A percentile compares a stretch with the other conserved stretches of the same genome.
Evolutionary conservation across 202 grass and related monocot genomes (phyloP).

Genomic region (Digitaria exilis): DNA sequence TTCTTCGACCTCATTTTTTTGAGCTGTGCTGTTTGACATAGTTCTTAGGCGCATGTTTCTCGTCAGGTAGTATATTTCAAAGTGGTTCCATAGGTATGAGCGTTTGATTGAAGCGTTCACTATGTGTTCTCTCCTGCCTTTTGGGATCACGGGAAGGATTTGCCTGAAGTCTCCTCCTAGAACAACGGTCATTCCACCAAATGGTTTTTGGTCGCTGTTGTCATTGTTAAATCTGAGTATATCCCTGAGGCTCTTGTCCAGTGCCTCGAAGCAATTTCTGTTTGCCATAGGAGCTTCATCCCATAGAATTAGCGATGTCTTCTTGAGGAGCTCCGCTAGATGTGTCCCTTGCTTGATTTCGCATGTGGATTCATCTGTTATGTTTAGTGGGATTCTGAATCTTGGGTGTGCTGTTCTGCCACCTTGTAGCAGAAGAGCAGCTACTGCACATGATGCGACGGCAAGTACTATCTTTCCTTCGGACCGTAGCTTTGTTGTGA

Average conservation of each 20-base stretch:
- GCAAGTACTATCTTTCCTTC: neutral
- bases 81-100: neutral
- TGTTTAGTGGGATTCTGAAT: neutral
- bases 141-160: neutral
- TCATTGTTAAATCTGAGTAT: neutral
- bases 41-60: too few relatives aligned
- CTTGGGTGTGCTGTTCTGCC: neutral
- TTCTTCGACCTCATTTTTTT: too few relatives aligned
- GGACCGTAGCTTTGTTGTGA: too few relatives aligned
- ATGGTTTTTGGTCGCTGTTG: neutral
- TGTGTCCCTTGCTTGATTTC: neutral
- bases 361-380: neutral
- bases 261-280: neutral
- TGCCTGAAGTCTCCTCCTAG: constrained; percentile 31
- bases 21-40: too few relatives aligned
- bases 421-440: neutral
- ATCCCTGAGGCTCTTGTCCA: neutral
- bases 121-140: constrained; percentile 18
- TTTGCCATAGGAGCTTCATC: neutral
- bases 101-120: neutral
- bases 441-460: neutral
- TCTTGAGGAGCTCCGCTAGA: neutral
- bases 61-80: too few relatives aligned
- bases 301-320: neutral
- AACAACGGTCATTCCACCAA: constrained; percentile 33